Evolutionary conservation across 2,329 filamentous ascomycete species (phyloP).

Genomic region (Purpureocillium lavendulum): DNA sequence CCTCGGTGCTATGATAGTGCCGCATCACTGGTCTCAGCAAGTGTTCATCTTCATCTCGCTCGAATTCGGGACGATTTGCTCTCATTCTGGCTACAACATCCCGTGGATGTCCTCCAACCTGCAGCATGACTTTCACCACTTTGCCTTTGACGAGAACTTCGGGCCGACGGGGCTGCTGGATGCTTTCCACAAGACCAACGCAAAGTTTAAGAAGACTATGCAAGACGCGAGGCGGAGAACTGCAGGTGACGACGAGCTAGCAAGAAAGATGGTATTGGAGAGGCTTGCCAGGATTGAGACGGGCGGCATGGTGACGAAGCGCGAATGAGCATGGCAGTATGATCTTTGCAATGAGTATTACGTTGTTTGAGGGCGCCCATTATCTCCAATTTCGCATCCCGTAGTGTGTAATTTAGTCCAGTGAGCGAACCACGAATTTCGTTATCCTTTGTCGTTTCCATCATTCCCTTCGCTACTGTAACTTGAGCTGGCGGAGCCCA

Average conservation of each 20-base stretch:
- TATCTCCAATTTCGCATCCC: too few species aligned
- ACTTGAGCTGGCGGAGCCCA: too few species aligned
- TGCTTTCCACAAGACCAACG: conserved; percentile 5
- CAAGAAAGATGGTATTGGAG: conserved; percentile 8
- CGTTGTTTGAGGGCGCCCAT: too few species aligned
- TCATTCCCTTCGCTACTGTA: too few species aligned
- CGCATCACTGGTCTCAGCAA: conserved; percentile 10
- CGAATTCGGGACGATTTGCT: conserved; percentile 9
- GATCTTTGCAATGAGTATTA: too few species aligned
- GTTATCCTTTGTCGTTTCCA: too few species aligned
- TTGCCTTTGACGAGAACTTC: conserved; percentile 12
- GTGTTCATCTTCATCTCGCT: conserved; percentile 9
- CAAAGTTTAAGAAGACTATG: conserved; percentile 6
- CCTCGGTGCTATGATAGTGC: conserved; percentile 14
- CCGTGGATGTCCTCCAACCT: conserved; percentile 7
- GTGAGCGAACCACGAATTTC: too few species aligned
- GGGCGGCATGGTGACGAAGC: neutral
- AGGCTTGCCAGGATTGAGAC: conserved; percentile 5
- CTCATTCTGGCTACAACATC: conserved; percentile 9
- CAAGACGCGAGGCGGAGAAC: conserved; percentile 6
- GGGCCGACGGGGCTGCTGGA: conserved; percentile 9
- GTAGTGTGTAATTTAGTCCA: too few species aligned
- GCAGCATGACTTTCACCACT: conserved; percentile 12
- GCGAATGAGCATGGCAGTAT: too few species aligned
- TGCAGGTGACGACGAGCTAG: conserved; percentile 9